Conservation (phyloP, 495 filamentous ascomycete genomes). For the Hyaloscypha bicolor region DNA sequence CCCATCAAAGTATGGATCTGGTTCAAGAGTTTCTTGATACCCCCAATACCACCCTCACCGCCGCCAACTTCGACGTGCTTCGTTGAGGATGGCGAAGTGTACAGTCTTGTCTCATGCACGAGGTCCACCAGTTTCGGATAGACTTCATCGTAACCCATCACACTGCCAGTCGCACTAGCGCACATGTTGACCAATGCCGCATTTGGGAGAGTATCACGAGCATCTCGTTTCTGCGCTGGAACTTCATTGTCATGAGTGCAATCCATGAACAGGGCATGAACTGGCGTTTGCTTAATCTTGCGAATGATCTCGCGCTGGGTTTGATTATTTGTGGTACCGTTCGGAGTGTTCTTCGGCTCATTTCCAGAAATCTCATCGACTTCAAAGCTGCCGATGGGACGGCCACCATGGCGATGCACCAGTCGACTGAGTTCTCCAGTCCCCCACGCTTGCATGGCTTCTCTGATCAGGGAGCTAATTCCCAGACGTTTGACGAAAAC, state of each 20-base stretch:
- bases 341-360: conserved; percentile 38
- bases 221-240: conserved; percentile 93
- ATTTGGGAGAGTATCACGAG: conserved; percentile 92
- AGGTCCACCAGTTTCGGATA: conserved; percentile 92
- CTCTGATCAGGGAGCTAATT: conserved; percentile 86
- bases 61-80: conserved; percentile 59
- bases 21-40: conserved; percentile 88
- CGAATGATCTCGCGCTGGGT: conserved; percentile 52
- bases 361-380: conserved; percentile 59
- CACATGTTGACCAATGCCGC: conserved; percentile 96
- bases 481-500: conserved; percentile 91
- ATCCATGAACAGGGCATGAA: conserved; percentile 97
- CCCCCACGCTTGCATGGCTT: conserved; percentile 98
- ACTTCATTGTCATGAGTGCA: conserved; percentile 99
- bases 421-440: conserved; percentile 88
- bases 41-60: conserved; percentile 79
- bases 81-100: conserved; percentile 71
- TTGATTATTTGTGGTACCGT: conserved; percentile 17
- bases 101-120: conserved; percentile 82
- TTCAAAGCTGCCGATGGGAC: conserved; percentile 95
- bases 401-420: conserved; percentile 91
- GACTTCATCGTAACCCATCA: conserved; percentile 98
- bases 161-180: conserved; percentile 87
- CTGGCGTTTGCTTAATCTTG: conserved; percentile 75
- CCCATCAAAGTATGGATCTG: conserved; percentile 93